Evolutionary conservation across 2,329 filamentous ascomycete species (phyloP).

Genomic region (Fusarium sp.): DNA sequence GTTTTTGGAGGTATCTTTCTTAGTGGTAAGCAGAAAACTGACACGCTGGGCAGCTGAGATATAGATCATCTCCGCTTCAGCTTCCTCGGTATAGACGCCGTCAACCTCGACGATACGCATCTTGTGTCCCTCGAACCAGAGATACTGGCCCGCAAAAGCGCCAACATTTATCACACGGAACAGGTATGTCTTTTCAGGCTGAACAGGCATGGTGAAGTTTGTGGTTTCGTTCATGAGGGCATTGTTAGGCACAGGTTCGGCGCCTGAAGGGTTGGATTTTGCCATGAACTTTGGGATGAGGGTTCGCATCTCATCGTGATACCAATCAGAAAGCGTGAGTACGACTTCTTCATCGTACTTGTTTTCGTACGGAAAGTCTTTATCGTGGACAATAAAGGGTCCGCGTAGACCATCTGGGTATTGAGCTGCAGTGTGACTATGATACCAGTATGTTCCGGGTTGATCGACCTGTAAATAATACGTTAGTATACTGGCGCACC

Average conservation of each 20-base stretch:
- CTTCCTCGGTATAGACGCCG: slow-evolving; percentile 73
- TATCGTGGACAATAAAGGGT: slow-evolving; percentile 73
- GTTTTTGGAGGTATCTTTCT: slow-evolving; percentile 69
- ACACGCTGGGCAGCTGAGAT: slow-evolving; percentile 74
- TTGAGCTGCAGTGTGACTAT: slow-evolving; percentile 74
- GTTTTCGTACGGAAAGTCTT: slow-evolving; percentile 65
- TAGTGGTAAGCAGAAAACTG: slow-evolving; percentile 71
- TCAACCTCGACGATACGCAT: slow-evolving; percentile 79
- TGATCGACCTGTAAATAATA: slow-evolving; percentile 62
- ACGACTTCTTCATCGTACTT: slow-evolving; percentile 72
- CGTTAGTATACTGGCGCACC: not conserved
- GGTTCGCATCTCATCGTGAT: slow-evolving; percentile 67
- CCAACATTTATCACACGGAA: slow-evolving; percentile 79
- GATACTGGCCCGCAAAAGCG: slow-evolving; percentile 74
- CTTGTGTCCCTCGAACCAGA: slow-evolving; percentile 75
- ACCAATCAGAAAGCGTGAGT: slow-evolving; percentile 76
- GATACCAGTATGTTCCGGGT: slow-evolving; percentile 83
- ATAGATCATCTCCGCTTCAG: slow-evolving; percentile 72
- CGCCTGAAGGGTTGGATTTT: slow-evolving; percentile 66
- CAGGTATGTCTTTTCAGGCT: slow-evolving; percentile 77
- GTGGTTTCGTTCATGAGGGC: slow-evolving; percentile 78
- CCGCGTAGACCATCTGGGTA: slow-evolving; percentile 77
- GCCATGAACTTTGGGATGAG: slow-evolving; percentile 62
- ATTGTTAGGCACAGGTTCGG: slow-evolving; percentile 74
- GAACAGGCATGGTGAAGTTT: slow-evolving; percentile 67